Evolutionary conservation across 495 filamentous ascomycete genomes (phyloP), one percentile per base, ranked within the genome.

Genomic region (Aspergillus biplanus): DNA sequence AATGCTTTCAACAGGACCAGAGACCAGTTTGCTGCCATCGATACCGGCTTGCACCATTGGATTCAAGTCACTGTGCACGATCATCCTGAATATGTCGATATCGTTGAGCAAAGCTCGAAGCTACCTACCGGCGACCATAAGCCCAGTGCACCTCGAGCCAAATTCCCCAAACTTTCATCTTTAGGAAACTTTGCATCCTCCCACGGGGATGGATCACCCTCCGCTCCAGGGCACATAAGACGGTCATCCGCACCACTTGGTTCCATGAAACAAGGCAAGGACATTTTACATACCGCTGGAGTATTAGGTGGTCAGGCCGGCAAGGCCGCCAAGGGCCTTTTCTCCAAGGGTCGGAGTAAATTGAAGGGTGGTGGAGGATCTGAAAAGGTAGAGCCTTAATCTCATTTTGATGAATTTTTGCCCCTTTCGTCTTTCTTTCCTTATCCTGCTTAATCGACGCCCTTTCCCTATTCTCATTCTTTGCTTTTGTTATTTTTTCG

Each of bases 281-380:
- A 95, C 58, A 74, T 97, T 5, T 78, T 97, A 61, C 90, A 94
- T 65, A 87, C 86, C 4, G 92, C 93, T 42, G 90, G 90, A 7
- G 76, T 85, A 4, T 78, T 90, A 61, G 86, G 89, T 64, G 89
- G 89, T 18, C 89, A 89, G 69, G 88, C 85, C 27, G 84, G 83
- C 33, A 90, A 89, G 67, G 89, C 91, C 27, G 91, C 92, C 12
- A 96, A 95, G 77, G 92, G 92, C 34, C 72, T 97, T 56, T 88
- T 97, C 73, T 90, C 87, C 61, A 95, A 94, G 71, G 92, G 93
- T 42, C 90, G 88, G 74, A 95, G 83, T 75, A 93, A 90, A 73
- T 85, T 95, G 70, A 85, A 86, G 64, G 81, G 81, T 27, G 32
- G 52, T 44, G 88, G 88, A 66, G 78, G 77, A 33, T 70, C 70